Evolutionary conservation across 1,139 yeast species (phyloP).

Genomic region (Scheffersomyces illinoinensis): DNA sequence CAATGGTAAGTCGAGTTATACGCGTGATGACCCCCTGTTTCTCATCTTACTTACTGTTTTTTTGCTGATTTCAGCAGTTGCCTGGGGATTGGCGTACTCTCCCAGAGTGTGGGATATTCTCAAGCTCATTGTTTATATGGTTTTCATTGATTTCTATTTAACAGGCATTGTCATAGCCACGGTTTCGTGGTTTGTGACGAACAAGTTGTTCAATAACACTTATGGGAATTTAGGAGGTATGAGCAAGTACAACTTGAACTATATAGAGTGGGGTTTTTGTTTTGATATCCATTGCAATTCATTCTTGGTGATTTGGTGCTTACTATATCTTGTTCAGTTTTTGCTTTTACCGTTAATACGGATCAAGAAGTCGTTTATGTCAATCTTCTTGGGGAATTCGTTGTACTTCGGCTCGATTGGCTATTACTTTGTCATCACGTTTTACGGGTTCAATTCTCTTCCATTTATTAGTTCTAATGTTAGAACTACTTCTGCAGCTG

Average conservation of each 20-base stretch:
- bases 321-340: conserved; percentile 75
- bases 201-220: conserved; percentile 54
- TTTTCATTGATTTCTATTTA: conserved; percentile 77
- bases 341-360: conserved; percentile 70
- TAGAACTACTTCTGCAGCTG: conserved; percentile 35
- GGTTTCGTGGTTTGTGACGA: conserved; percentile 69
- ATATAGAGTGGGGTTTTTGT: conserved; percentile 91
- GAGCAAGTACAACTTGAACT: conserved; percentile 42
- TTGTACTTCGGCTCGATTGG: conserved; percentile 71
- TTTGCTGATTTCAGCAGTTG: conserved; percentile 72
- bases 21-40: conserved; percentile 91
- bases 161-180: conserved; percentile 72
- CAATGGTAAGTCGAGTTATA: conserved; percentile 50
- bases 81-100: conserved; percentile 87
- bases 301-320: conserved; percentile 77
- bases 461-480: conserved; percentile 60
- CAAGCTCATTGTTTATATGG: conserved; percentile 74
- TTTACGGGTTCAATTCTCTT: conserved; percentile 83
- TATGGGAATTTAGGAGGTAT: conserved; percentile 33
- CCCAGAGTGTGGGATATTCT: conserved; percentile 61
- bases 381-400: conserved; percentile 73
- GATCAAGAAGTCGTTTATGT: conserved; percentile 57
- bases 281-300: conserved; percentile 93
- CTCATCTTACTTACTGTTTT: conserved; percentile 67
- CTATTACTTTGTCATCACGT: conserved; percentile 77